Base-by-base conservation (phyloP, 1,139 yeast genomes). In the Debaryomyces sp. region DNA sequence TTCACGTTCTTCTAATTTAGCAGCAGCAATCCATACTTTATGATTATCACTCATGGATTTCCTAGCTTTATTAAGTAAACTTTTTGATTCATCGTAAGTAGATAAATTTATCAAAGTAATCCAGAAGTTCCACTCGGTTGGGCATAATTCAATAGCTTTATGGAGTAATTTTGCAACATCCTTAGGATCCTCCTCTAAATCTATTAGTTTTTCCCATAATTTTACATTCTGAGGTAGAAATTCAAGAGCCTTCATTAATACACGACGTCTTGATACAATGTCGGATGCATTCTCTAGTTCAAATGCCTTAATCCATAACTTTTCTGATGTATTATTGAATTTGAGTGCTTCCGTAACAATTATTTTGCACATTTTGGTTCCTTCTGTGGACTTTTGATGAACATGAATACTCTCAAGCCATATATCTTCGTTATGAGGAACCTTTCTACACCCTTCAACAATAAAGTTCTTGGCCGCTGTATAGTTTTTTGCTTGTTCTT, bases 331-430 rank as follows among this genome's bases (percentile, higher is more conserved):
- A 0, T 82, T 78, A 47, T 84, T 79, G 57, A 71, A 77, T 48
- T 73, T 71, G 5, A 92, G 76, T 0, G 89, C 97, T 46, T 84
- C 84, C 0, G 87, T 80, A 4, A 85, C 84, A 18, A 91, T 73
- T 1, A 73, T 64, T 59, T 81, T 85, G 53, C 85, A 73, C 10
- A 70, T 55, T 40, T 67, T 64, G 10, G 52, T 47, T 2, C 76
- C 77, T 23, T 69, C 75, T 2, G 74, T 56, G 32, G 82, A 79
- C 13, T 71, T 64, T 10, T 65, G 68, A 61, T 89, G 85, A n/a
- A 92, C 67, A 41, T 90, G 75, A 9, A 94, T 74, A 60, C 78
- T 85, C 54, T 89, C 96, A 5, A 92, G 64, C 99, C 99, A 94
- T 0, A 91, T 73, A 15, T 83, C 88, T 53, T 85, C 95, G 57